Percentiles rank a stretch among this genome's conserved stretches.
These are phyloP conservation scores for Aspergillus proliferans DNA, from an alignment of 2,329 filamentous ascomycete genomes.

Conservation along the genomic window DNA sequence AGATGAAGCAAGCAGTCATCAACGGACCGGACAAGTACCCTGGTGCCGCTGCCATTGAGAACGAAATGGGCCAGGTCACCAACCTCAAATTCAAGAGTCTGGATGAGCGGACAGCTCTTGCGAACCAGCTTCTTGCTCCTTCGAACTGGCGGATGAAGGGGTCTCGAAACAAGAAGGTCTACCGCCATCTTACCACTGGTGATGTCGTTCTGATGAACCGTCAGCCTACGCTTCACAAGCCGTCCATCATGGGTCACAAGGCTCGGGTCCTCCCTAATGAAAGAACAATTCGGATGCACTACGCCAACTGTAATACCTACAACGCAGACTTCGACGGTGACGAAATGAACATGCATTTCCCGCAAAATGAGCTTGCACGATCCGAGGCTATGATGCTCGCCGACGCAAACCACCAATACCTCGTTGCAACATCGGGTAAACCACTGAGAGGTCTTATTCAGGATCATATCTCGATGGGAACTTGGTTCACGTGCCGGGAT, in stretches of 20 bases:
- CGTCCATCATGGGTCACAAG: constrained; percentile 97
- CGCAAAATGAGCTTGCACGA: constrained; percentile 89
- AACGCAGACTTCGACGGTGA: constrained; percentile 99
- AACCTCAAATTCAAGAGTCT: constrained; percentile 79
- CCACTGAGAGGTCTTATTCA: constrained; percentile 94
- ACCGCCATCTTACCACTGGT: constrained; percentile 90
- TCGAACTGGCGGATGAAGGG: constrained; percentile 68
- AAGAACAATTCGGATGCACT: constrained; percentile 98
- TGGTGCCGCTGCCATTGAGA: constrained; percentile 88
- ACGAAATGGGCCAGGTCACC: constrained; percentile 87
- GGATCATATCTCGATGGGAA: constrained; percentile 93
- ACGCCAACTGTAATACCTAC: constrained; percentile 98
- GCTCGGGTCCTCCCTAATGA: constrained; percentile 88
- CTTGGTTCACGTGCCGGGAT: constrained; percentile 83
- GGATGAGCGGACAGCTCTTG: constrained; percentile 81
- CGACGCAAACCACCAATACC: constrained; percentile 94
- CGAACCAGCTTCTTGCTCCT: constrained; percentile 86
- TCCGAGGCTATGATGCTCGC: constrained; percentile 90
- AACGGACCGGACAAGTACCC: constrained; percentile 94
- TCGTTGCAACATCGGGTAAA: constrained; percentile 88
- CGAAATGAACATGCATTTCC: constrained; percentile 99
- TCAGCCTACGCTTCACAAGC: constrained; percentile 95
- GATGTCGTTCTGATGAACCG: constrained; percentile 99
- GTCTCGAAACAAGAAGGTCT: constrained; percentile 87
- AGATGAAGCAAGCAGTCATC: constrained; percentile 91